Base-by-base conservation (phyloP, 805 yeast genomes). In the Candida ortonii region DNA sequence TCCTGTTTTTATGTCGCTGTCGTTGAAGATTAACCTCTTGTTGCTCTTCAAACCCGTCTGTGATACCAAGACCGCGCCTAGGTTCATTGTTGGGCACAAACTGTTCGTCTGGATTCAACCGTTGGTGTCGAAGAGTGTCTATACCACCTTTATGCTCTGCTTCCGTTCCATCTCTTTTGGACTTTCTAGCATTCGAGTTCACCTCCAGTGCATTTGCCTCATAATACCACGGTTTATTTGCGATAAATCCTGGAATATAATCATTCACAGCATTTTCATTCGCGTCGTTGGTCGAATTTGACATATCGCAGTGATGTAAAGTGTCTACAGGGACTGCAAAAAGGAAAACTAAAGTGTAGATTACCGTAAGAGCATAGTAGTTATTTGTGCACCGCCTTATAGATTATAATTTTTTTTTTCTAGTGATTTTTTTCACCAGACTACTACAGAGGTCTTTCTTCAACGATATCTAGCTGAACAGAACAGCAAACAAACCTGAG, bases 51-150 rank as follows among this genome's bases (percentile, higher is more conserved):
- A 53, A 55, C 18, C 61, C 65, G 57, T 80, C 84, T 1, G 47
- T 43, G 20, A 80, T 79, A 6, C 87, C 87, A 1, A 44, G 33
- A 0, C 87, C 88, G 5, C 64, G 53, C 36, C 66, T 63, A 0
- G 88, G 72, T 38, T 68, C 72, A 38, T 76, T 65, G 43, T 74
- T 69, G 1, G 52, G 59, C 44, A 49, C 68, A 70, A 28, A 60
- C 53, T 62, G 71, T 3, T 58, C 58, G 1, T 59, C 49, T 1
- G 63, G 71, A 6, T 64, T 61, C 25, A 62, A 52, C 14, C 84
- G 57, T 44, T 80, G 88, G 57, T 80, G 87, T 3, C 74, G 58
- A 14, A 80, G 57, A 30, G 72, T 64, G 52, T 78, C 84, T 3
- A 36, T 36, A 3, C 50, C 41, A 9, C 36, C 38, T n/a, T 50